Percentiles rank a stretch among this genome's conserved stretches.
Evolutionary conservation across 495 filamentous ascomycete species (phyloP).

Genomic region (Clavariopsis aquatica): DNA sequence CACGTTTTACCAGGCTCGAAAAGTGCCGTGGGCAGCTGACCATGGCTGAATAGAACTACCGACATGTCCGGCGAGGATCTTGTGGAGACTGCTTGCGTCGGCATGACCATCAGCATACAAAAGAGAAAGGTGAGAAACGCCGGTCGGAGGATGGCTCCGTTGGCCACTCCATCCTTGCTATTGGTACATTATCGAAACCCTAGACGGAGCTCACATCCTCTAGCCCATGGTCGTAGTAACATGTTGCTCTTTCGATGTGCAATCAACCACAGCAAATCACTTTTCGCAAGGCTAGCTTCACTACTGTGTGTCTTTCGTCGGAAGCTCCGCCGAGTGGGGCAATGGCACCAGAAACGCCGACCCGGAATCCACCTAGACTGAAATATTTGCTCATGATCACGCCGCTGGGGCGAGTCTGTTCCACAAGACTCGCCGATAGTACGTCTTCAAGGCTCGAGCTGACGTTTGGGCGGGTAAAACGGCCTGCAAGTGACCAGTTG

Average conservation of each 20-base stretch:
- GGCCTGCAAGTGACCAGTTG: background rate
- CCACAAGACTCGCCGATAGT: background rate
- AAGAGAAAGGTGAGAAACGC: background rate
- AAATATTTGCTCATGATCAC: background rate
- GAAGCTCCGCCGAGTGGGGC: too few relatives aligned
- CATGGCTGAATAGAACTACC: background rate
- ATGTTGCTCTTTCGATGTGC: too few relatives aligned
- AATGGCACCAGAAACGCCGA: too few relatives aligned
- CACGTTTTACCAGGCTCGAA: background rate
- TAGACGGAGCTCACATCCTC: too few relatives aligned
- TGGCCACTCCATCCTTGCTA: background rate
- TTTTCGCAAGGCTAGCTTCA: too few relatives aligned
- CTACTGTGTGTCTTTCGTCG: too few relatives aligned
- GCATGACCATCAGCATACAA: background rate
- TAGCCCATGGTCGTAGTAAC: too few relatives aligned
- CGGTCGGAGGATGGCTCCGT: background rate
- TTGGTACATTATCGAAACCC: too few relatives aligned
- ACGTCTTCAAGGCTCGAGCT: background rate
- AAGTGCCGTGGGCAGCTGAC: slow-evolving; percentile 1
- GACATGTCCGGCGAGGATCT: background rate
- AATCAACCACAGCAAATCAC: too few relatives aligned
- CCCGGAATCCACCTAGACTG: background rate
- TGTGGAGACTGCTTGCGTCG: background rate
- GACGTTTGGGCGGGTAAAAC: slow-evolving; percentile 2
- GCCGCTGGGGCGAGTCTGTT: background rate